Percentiles rank a stretch among this genome's conserved stretches.
phyloP scores from a whole-genome alignment of 2,329 filamentous ascomycete species.

The Chrysoporthe cubensis region DNA sequence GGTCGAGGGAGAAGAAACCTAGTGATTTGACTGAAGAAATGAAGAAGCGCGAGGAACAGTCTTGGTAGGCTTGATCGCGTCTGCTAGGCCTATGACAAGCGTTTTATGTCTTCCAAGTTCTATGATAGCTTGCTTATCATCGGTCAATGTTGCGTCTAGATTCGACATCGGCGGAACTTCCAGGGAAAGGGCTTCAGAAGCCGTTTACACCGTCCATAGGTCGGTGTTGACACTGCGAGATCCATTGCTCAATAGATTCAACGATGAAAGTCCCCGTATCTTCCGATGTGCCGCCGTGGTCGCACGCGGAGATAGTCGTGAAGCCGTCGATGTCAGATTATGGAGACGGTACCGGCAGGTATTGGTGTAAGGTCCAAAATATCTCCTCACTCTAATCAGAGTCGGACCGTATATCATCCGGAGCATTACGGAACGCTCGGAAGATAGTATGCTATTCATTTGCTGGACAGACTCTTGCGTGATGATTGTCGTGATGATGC shows the following conservation, averaged over 20 bases:
- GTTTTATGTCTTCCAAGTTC: background rate
- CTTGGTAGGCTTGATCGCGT: background rate
- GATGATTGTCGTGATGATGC: background rate
- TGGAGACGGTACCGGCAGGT: background rate
- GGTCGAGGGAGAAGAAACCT: too few relatives aligned
- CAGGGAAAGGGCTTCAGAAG: background rate
- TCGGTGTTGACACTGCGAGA: background rate
- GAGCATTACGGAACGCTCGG: background rate
- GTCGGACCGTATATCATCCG: background rate
- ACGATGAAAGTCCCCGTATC: background rate
- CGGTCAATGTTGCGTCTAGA: too few relatives aligned
- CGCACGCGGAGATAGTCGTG: slow-evolving; percentile 15
- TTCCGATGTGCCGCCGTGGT: slow-evolving; percentile 3
- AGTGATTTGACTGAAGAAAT: background rate
- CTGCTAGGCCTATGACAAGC: background rate
- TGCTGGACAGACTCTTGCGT: slow-evolving; percentile 1
- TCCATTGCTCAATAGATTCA: background rate
- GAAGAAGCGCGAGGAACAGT: background rate
- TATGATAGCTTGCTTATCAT: background rate
- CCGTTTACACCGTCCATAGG: slow-evolving; percentile 2
- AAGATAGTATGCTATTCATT: background rate
- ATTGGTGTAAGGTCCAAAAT: background rate
- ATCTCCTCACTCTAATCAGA: background rate
- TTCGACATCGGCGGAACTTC: background rate
- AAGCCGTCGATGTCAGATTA: slow-evolving; percentile 1